Evolutionary conservation across 192 early-diverging fungal species (phyloP), one percentile per base, ranked within the genome.

Genomic region (Umbelopsis sp.): DNA sequence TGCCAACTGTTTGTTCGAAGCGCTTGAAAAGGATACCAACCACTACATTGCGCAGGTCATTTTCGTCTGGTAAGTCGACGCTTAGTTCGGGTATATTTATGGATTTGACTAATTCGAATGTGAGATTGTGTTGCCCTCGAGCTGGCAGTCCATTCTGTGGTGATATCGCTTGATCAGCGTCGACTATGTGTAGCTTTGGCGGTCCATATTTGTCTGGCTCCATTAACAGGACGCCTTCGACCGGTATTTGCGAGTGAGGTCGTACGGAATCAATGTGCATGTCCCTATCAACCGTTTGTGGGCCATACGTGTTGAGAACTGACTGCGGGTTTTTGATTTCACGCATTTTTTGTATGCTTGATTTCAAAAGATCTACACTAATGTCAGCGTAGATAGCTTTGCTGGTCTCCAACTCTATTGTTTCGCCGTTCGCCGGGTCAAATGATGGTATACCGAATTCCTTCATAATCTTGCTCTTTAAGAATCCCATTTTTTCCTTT

Each of bases 341-440:
- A 24, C 70, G 52, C 38, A 45, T 31, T 41, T 66, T 25, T 45
- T 69, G 49, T n/a, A 75, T 74, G 54, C 79, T 74, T 49, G 72
- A 70, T 53, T 88, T 88, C 16, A 86, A 59, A 22, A 86, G 70
- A 49, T 70, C 77, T 6, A 77, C 77, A 10, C 80, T 82, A 44
- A 88, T 75, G 32, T 84, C 86, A 25, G 86, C 91, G 2, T 86
- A 81, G n/a, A 94, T 85, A n/a, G 85, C 86, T 56, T 81, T 83
- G 49, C 81, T 86, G 10, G 92, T 90, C 29, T 89, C 84, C 34
- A 93, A 87, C 21, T 85, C 86, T 41, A 95, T 81, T 7, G 89
- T 84, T 38, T 85, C 85, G 2, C 96, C 96, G 75, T 98, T 98
- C 3, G 95, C 91, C 1, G 97, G 97, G 75, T 93, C 87, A 73